Conservation (phyloP, 768 basidiomycete species). For the Rhizopogon vinicolor region DNA sequence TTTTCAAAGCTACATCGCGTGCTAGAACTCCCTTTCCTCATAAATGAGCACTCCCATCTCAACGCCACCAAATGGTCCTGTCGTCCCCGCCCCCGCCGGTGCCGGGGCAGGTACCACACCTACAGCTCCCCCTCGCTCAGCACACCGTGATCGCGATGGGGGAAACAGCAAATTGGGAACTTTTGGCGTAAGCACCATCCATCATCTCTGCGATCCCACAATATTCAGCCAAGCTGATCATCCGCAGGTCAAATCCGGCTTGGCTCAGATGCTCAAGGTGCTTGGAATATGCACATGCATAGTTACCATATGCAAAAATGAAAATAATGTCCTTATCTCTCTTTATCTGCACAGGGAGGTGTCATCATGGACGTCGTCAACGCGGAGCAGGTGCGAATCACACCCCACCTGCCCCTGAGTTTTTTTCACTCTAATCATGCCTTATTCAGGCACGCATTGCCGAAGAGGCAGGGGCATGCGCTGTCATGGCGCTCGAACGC, state of each 20-base stretch:
- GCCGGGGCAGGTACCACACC: not conserved
- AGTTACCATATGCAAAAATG: not conserved
- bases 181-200: conserved; percentile 51
- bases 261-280: conserved; percentile 97
- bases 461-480: conserved; percentile 95
- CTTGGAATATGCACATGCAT: conserved; percentile 13
- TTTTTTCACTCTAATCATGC: conserved; percentile 4
- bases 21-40: not conserved
- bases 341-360: conserved; percentile 48
- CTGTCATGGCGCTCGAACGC: conserved; percentile 95
- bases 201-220: not conserved
- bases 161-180: conserved; percentile 62
- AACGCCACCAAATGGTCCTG: conserved; percentile 5
- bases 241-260: conserved; percentile 80
- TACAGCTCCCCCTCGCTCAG: conserved; percentile 50
- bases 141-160: conserved; percentile 46
- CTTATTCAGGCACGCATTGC: conserved; percentile 80
- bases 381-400: conserved; percentile 51
- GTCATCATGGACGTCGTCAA: conserved; percentile 97
- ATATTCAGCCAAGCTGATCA: conserved; percentile 1
- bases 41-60: conserved; percentile 13
- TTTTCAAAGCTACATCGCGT: not conserved
- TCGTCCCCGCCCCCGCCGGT: too few relatives aligned
- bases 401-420: conserved; percentile 3
- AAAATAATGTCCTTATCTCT: not conserved